Base-by-base conservation (phyloP, 345 rosid genomes). In the Erodium maritimum region DNA sequence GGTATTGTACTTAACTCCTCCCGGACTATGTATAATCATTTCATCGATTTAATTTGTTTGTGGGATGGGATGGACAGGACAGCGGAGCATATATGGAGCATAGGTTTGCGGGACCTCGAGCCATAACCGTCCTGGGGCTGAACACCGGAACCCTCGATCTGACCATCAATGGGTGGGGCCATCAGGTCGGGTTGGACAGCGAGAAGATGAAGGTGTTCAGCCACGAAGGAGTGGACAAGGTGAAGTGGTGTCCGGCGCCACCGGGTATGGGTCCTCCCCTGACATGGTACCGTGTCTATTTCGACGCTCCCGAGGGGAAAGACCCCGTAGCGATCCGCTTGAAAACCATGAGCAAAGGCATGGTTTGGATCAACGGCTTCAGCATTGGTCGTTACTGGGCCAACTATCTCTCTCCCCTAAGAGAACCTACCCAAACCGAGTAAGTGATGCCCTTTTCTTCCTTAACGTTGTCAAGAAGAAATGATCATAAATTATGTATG, bases 11-110 rank as follows among this genome's bases (percentile, higher is more conserved):
- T 29, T n/a, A n/a, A n/a, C n/a, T n/a, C n/a, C 37, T 29, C 8
- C 9, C 37, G 33, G 33, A 7, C 3, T 2, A 25, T 25, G 33
- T 25, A 25, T 7, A n/a, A n/a, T n/a, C n/a, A n/a, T n/a, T n/a
- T n/a, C n/a, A n/a, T n/a, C n/a, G n/a, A n/a, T n/a, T n/a, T n/a
- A n/a, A n/a, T 0, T 29, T 29, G 37, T 11, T 29, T 29, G 5
- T 29, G 37, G 37, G 37, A 29, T 4, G 37, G 37, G 37, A 29
- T 29, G 37, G 37, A 29, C 9, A 93, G 97, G 98, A 88, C 55
- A 86, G 93, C 52, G 96, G 96, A 77, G 82, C 90, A 61, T 88
- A 91, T 63, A 71, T 88, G 90, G 96, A 91, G 75, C 82, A 72
- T 17, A 79, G 88, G 21, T 84, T 14, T 23, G 90, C 93, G 0